These are phyloP conservation scores for Centella asiatica DNA, from an alignment of 129 eudicot genomes.

Conservation along the genomic window DNA sequence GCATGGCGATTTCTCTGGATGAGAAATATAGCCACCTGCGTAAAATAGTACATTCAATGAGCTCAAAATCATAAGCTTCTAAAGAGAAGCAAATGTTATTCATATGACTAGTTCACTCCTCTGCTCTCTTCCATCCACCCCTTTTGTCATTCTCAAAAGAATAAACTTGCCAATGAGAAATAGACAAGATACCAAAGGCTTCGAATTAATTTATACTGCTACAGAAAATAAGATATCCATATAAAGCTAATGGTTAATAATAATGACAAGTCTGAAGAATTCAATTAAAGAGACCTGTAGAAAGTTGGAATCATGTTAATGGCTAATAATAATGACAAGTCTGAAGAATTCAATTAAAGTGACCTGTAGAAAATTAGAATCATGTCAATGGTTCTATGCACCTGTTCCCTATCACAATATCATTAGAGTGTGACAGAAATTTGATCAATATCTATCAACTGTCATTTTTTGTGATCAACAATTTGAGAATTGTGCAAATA, in stretches of 20 bases:
- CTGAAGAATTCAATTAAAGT: neutral
- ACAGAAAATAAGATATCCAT: too few relatives aligned
- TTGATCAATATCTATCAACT: neutral
- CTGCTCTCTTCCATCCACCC: neutral
- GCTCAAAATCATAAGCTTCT: constrained; percentile 8
- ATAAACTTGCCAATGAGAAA: neutral
- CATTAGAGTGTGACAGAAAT: neutral
- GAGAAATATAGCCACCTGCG: constrained; percentile 93
- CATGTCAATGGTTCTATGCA: neutral
- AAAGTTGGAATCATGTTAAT: neutral
- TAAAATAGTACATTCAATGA: constrained; percentile 1
- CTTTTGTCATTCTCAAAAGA: neutral
- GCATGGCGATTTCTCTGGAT: constrained; percentile 97
- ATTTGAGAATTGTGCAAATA: too few relatives aligned
- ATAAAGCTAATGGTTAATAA: neutral
- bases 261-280: neutral
- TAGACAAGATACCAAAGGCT: neutral
- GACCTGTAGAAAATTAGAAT: neutral
- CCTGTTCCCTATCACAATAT: neutral
- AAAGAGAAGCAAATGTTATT: neutral
- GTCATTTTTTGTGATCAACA: too few relatives aligned
- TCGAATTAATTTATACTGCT: neutral
- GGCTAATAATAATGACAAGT: neutral
- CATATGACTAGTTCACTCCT: constrained; percentile 1
- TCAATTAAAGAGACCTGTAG: neutral